Evolutionary conservation across 1,139 yeast species (phyloP), one percentile per base, ranked within the genome.

Genomic region (Candida frijolesensis): DNA sequence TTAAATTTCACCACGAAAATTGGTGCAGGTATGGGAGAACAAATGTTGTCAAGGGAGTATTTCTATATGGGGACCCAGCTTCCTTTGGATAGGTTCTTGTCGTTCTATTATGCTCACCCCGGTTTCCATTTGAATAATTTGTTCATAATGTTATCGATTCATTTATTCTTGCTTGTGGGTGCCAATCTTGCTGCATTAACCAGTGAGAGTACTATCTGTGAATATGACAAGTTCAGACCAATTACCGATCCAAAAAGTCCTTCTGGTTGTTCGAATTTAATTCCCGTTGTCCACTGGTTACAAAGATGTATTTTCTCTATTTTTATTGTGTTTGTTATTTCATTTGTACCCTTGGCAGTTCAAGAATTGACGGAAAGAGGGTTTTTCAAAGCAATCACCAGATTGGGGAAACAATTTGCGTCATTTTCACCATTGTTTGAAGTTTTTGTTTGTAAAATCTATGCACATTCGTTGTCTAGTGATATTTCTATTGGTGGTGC

Each of bases 21-120:
- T 54, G 84, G 84, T 1, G 80, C 84, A 9, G 84, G 84, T 4
- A 80, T 80, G 84, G 83, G 83, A 3, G 84, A 80, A 57, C 84
- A 80, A 56, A 74, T 78, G 68, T 67, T 80, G 10, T 78, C 83
- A 0, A 63, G 84, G 51, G 84, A 80, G 54, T 80, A 79, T 57
- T 80, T 74, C 55, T 78, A 78, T 51, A 60, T 80, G 38, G 78
- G 83, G 5, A 67, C 80, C 1, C 79, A 72, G 43, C 60, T 80
- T 27, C 82, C 83, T 1, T 61, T 79, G 42, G 83, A 80, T 57
- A 60, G 84, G 48, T 78, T 80, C 58, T 64, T 80, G 34, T 78
- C 83, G 0, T 79, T 80, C 57, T 80, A 76, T 55, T 80, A 79
- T 62, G 84, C 84, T 0, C 84, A 80, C 58, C 79, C 83, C 1